Evolutionary conservation across 768 basidiomycete species (phyloP), one percentile per base, ranked within the genome.

Genomic region (Paxillus ammoniavirescens): DNA sequence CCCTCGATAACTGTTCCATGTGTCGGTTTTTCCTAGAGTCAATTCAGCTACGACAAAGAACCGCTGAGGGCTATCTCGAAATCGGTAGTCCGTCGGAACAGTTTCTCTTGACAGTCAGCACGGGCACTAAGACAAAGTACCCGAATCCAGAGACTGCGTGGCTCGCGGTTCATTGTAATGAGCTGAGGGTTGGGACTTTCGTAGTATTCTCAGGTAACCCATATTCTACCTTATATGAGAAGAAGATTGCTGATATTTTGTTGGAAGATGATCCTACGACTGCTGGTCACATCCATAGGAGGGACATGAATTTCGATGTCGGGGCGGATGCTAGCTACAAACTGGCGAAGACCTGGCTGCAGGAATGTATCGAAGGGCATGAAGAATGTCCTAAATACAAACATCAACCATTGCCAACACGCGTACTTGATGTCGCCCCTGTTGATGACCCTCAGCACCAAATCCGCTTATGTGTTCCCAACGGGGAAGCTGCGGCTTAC

Each of bases 401-500:
- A 42, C 42, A 23, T 9, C 18, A 9, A 6, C 42, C 42, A 42
- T 13, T 42, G 13, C 42, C 42, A 8, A 21, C 42, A 42, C 42
- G 42, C 42, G 42, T 42, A n/a, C 42, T 42, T 13, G 42, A 42
- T 13, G 42, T 42, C 42, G 8, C 42, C 12, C 42, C 21, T 23
- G 18, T 26, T 9, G 42, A 21, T 26, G 42, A 21, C 42, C 42
- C 10, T 31, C 31, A 21, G 23, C 42, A 42, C 12, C 42, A 42
- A 42, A 26, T 42, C 42, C 23, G 23, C 21, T 23, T 42, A 42
- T 42, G 42, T 21, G 18, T 42, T 42, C 42, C 42, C 18, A 42
- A 42, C 42, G 42, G 18, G 42, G 18, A 42, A 42, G 42, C 18
- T 7, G 42, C 42, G 15, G 15, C 37, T 38, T 66, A 68, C n/a